Evolutionary conservation across 1,284 basidiomycete species (phyloP).

Genomic region (Gymnopus androsaceus): DNA sequence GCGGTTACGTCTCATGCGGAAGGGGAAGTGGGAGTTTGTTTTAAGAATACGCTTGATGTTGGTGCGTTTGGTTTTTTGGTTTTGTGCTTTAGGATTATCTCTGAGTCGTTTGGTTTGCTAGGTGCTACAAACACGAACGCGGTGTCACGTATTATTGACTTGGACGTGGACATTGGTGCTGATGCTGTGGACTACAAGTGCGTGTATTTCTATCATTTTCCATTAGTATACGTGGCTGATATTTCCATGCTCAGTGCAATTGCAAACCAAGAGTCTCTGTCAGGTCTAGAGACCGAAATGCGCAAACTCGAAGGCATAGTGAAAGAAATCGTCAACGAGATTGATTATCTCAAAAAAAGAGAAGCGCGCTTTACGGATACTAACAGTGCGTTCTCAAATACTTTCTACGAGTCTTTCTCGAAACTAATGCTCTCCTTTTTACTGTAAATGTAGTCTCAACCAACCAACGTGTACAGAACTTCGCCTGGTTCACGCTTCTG

Average conservation of each 20-base stretch:
- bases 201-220: slow-evolving; percentile 27
- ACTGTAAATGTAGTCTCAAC: slow-evolving; percentile 75
- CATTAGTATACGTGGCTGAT: neutral
- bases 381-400: slow-evolving; percentile 67
- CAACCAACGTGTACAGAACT: slow-evolving; percentile 87
- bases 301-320: slow-evolving; percentile 93
- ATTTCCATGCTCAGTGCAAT: slow-evolving; percentile 77
- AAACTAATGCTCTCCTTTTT: neutral
- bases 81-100: too few relatives aligned
- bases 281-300: slow-evolving; percentile 97
- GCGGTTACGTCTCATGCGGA: slow-evolving; percentile 94
- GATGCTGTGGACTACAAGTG: slow-evolving; percentile 99
- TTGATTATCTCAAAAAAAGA: slow-evolving; percentile 88
- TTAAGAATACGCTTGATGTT: slow-evolving; percentile 77
- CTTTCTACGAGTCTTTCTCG: slow-evolving; percentile 1
- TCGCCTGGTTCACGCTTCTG: slow-evolving; percentile 86
- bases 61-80: too few relatives aligned
- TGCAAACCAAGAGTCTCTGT: slow-evolving; percentile 96
- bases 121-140: slow-evolving; percentile 50
- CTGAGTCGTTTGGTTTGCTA: slow-evolving; percentile 40
- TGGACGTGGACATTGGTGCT: slow-evolving; percentile 97
- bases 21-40: slow-evolving; percentile 94
- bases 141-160: slow-evolving; percentile 74
- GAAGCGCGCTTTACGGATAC: slow-evolving; percentile 91
- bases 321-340: slow-evolving; percentile 93